phyloP scores from a whole-genome alignment of 495 filamentous ascomycete genomes.

The Pseudevernia furfuracea region DNA sequence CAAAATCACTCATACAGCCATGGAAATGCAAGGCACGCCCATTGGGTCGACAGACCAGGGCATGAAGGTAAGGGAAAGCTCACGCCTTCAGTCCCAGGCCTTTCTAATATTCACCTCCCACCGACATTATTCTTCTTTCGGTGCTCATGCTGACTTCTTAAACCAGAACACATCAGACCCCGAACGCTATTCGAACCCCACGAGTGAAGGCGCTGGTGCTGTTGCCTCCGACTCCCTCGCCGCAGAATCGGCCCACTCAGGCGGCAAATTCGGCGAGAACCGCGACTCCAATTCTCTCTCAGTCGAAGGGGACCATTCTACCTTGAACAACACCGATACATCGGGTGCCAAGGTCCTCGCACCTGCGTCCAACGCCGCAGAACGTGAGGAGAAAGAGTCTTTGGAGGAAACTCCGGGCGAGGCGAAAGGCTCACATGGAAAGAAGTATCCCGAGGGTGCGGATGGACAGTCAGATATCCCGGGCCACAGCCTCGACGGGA shows the following conservation, averaged over 20 bases:
- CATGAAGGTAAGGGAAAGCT: slow-evolving; percentile 35
- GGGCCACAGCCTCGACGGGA: slow-evolving; percentile 23
- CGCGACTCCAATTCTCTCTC: slow-evolving; percentile 42
- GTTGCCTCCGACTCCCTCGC: slow-evolving; percentile 58
- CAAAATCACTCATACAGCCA: slow-evolving; percentile 21
- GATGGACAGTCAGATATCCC: slow-evolving; percentile 45
- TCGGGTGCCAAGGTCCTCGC: slow-evolving; percentile 44
- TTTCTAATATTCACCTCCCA: neutral
- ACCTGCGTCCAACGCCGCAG: slow-evolving; percentile 41
- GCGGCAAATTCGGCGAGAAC: slow-evolving; percentile 48
- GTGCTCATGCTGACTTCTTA: neutral
- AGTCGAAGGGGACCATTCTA: slow-evolving; percentile 43
- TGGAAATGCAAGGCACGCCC: slow-evolving; percentile 46
- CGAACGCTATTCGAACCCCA: slow-evolving; percentile 35
- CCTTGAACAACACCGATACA: slow-evolving; percentile 50
- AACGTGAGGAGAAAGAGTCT: slow-evolving; percentile 40
- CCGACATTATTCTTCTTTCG: neutral
- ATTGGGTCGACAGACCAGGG: slow-evolving; percentile 33
- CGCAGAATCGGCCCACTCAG: slow-evolving; percentile 47
- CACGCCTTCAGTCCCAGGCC: neutral
- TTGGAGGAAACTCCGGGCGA: slow-evolving; percentile 28
- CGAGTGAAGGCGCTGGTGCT: slow-evolving; percentile 48
- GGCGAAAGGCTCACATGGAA: slow-evolving; percentile 20
- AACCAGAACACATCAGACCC: slow-evolving; percentile 44
- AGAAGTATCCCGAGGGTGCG: slow-evolving; percentile 42